Base-by-base conservation (phyloP, 2,329 filamentous ascomycete genomes). In the Sclerotinia trifoliorum region DNA sequence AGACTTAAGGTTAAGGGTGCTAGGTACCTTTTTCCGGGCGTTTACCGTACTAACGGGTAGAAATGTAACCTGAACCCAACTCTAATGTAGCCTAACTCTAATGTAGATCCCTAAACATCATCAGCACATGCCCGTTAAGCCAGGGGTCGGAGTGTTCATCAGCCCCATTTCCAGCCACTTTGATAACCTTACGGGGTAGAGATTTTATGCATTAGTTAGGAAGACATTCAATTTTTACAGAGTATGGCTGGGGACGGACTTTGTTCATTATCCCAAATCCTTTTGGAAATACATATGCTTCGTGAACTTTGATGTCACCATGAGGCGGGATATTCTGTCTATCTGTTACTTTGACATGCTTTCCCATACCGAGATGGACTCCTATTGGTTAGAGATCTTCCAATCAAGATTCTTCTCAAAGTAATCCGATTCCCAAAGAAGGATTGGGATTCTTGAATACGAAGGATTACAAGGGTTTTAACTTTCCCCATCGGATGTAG, bases 91-190 rank as follows among this genome's bases (percentile, higher is more conserved):
- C n/a, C 29, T 44, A 44, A 58, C 55, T 58, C n/a, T 15, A 44
- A 10, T 58, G 55, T 44, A 26, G 55, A 58, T 58, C 55, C n/a
- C 32, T 39, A 26, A 57, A 26, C 42, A n/a, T 44, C 35, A 57
- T 35, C n/a, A 57, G 35, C 35, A 57, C 35, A 26, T 42, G 19
- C 35, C 55, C 13, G 55, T 58, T 58, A 3, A 58, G 21, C 35
- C 35, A 58, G 55, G 55, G 55, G 35, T 57, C 35, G 7, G 26
- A 44, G 32, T 15, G n/a, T 44, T 58, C 17, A 58, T 58, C 55
- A 58, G 55, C 35, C 55, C 55, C 42, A 42, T 44, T 26, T 58
- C 55, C 55, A 58, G 55, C 55, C 55, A 58, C 55, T 26, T 58
- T 58, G 24, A 58, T 58, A 26, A 7, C 15, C 5, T 1, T 7